Evolutionary conservation across 2,329 filamentous ascomycete genomes (phyloP).

Genomic region (Chlorencoelia australis): DNA sequence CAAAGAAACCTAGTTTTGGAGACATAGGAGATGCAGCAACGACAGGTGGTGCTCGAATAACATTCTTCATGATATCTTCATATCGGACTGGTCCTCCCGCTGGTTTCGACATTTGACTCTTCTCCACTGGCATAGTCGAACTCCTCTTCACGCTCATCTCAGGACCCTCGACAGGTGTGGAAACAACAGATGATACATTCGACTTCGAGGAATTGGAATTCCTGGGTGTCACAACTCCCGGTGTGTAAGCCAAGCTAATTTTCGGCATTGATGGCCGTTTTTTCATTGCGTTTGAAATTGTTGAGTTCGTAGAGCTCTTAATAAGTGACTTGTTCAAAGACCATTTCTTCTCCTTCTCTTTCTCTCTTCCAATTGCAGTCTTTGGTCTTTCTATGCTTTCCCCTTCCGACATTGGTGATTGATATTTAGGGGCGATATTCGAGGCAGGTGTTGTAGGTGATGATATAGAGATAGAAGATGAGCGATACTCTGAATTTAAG

Average conservation of each 20-base stretch:
- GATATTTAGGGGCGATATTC: too few species aligned
- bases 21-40: neutral
- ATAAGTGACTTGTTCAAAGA: too few species aligned
- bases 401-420: too few species aligned
- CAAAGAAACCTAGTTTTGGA: constrained; percentile 2
- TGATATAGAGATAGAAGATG: too few species aligned
- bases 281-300: too few species aligned
- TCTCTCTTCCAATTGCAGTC: too few species aligned
- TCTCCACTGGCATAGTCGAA: neutral
- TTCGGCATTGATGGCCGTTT: constrained; percentile 7
- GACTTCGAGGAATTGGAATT: constrained; percentile 1
- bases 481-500: too few species aligned
- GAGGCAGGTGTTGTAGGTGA: too few species aligned
- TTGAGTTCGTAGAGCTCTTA: too few species aligned
- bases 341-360: too few species aligned
- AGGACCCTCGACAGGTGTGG: neutral
- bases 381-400: too few species aligned
- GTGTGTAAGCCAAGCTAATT: constrained; percentile 4
- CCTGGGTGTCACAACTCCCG: neutral
- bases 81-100: constrained; percentile 9
- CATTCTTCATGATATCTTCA: constrained; percentile 16
- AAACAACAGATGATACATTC: neutral
- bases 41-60: constrained; percentile 11
- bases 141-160: constrained; percentile 1
- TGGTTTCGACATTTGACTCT: constrained; percentile 1